Percentiles rank a stretch among this genome's conserved stretches.
Evolutionary conservation across 129 eudicot genomes (phyloP).

Genomic region (Flaveria bidentis): DNA sequence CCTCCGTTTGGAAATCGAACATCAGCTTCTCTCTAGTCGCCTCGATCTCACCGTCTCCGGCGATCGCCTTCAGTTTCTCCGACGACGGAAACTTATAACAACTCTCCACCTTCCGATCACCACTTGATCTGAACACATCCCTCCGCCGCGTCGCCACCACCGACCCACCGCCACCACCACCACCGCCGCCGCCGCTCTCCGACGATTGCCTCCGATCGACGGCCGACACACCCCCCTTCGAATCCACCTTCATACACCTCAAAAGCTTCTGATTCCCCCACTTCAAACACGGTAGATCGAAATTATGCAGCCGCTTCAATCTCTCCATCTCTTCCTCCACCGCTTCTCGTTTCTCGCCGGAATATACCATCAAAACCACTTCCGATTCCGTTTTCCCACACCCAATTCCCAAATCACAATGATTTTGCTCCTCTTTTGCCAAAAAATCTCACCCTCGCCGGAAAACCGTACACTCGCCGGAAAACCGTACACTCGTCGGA

Average conservation of each 20-base stretch:
- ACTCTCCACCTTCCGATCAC: conserved; percentile 31
- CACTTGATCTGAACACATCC: conserved; percentile 33
- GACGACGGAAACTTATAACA: conserved; percentile 24
- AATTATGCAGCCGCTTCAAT: conserved; percentile 66
- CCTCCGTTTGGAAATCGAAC: conserved; percentile 64
- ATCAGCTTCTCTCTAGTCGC: conserved; percentile 76
- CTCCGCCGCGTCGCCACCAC: conserved; percentile 26
- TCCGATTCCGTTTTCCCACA: neutral
- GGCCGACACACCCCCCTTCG: conserved; percentile 36
- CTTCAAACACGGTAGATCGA: conserved; percentile 56
- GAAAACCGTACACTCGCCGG: conserved; percentile 41
- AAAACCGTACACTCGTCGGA: conserved; percentile 14
- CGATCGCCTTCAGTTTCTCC: conserved; percentile 36
- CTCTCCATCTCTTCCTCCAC: conserved; percentile 46
- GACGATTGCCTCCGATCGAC: conserved; percentile 33
- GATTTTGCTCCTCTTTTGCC: neutral
- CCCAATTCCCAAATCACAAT: conserved; percentile 1
- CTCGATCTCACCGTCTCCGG: conserved; percentile 56
- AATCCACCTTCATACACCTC: conserved; percentile 59
- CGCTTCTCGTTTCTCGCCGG: conserved; percentile 27
- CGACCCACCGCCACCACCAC: conserved; percentile 8
- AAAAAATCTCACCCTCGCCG: too few species aligned
- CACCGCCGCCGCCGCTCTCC: conserved; percentile 19
- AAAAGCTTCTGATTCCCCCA: conserved; percentile 73
- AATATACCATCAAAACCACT: conserved; percentile 40